Conservation (phyloP, 306 rosid species). For the Vigna mungo region DNA sequence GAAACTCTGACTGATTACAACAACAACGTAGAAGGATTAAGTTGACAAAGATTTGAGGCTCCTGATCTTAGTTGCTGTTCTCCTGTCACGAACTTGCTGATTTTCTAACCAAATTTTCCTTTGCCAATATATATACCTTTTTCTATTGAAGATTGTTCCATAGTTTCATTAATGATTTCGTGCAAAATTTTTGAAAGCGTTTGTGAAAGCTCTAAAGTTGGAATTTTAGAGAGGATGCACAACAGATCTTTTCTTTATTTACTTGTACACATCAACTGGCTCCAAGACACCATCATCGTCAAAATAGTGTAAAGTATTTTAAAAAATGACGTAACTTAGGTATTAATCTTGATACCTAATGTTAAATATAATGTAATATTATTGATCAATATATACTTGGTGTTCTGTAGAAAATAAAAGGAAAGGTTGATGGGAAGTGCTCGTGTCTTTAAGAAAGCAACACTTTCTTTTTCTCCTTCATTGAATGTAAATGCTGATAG, state of each 20-base stretch:
- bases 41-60: not conserved
- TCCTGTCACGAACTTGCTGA: constrained; percentile 14
- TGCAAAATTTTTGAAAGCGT: not conserved
- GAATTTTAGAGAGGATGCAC: constrained; percentile 6
- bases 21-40: not conserved
- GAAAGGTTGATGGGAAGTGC: too few species aligned
- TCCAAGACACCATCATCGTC: not conserved
- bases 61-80: constrained; percentile 16
- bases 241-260: not conserved
- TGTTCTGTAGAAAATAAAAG: too few species aligned
- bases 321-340: not conserved
- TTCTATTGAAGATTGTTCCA: not conserved
- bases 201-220: not conserved
- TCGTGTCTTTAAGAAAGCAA: too few species aligned
- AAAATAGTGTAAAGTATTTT: not conserved
- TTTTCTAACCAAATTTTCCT: constrained; percentile 6
- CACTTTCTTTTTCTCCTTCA: too few species aligned
- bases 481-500: too few species aligned
- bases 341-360: too few species aligned
- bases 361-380: not conserved
- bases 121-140: not conserved
- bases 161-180: not conserved
- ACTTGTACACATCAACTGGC: not conserved
- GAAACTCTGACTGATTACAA: constrained; percentile 9
- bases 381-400: too few species aligned